Base-by-base conservation (phyloP, 2,329 filamentous ascomycete genomes). In the Paramyrothecium sp. region DNA sequence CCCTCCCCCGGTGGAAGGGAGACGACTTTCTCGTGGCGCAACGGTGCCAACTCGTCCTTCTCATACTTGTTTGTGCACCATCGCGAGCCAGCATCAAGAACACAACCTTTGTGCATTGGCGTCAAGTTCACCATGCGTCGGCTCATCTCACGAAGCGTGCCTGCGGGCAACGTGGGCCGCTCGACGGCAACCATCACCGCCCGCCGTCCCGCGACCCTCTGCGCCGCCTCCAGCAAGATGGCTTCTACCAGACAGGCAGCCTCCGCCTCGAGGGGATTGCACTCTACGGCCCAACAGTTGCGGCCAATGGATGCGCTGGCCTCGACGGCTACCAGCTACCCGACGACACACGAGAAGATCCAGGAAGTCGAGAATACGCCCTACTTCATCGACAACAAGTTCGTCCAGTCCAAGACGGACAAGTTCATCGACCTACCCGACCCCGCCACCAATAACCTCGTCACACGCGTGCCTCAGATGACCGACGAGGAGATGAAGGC, bases 301-400 rank as follows among this genome's bases (percentile, higher is more conserved):
- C 78, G 77, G 64, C 78, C 82, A 26, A 77, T 79, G 58, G 77
- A 77, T 51, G 78, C 79, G 17, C 74, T 86, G 54, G 77, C 80
- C 48, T 84, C 81, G 56, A 83, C 81, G 20, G 77, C 84, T 12
- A 81, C 81, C 51, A 81, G 75, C 71, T 94, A 88, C 73, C 89
- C 89, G 23, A 89, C 80, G 55, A 86, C 81, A 21, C 91, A 95
- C 77, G 87, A 89, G 55, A 86, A 86, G 76, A 87, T 92, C 66
- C 68, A 82, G 64, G 74, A 84, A 58, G 86, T 89, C 41, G 75
- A 82, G 65, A 85, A 93, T 71, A 94, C 91, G 16, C 89, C 87
- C 26, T 92, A 90, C 79, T 95, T 95, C 73, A 71, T 95, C 65
- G 84, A 95, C 80, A 95, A 95, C 77, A 77, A 89, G 72, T 92